Base-by-base conservation (phyloP, 768 basidiomycete genomes). In the Leccinum fibrillosum region DNA sequence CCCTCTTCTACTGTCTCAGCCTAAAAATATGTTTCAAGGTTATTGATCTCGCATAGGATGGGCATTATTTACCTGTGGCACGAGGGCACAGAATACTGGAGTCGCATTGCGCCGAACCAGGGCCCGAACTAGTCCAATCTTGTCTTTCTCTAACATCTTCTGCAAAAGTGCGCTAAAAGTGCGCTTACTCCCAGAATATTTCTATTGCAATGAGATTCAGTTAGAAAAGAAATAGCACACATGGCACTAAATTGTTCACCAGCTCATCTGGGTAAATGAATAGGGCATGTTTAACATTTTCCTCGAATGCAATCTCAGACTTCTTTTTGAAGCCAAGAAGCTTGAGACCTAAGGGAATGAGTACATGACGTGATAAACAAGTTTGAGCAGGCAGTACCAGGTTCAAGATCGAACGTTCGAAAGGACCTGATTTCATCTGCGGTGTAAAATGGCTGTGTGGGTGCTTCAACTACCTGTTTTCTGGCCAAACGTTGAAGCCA, bases 241-340 rank as follows among this genome's bases (percentile, higher is more conserved):
- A 15, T 12, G 17, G 25, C 5, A 1, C 32, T 21, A 23, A 42
- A 30, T 32, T 5, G 71, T 81, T 55, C 61, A 93, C 96, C 74
- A 83, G 75, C 70, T 99, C 97, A 66, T 95, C 88, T 0, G 97
- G 97, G 70, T 93, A 92, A 55, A 98, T 83, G 70, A 98, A 98
- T 49, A 84, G 73, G 0, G 94, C 88, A 73, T 98, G 94, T 67
- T 93, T 96, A 67, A 97, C 73, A 63, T 95, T 96, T 68, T 98
- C 92, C 69, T 94, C 90, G 63, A 95, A 90, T 2, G 75, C 74
- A 1, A 98, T 79, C 62, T 88, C 80, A 5, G 72, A 72, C 12
- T 80, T 80, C 54, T 88, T 79, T 69, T 94, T 94, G 78, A 98
- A 98, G 5, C 97, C 97, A 26, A 99, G 84, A 5, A 99, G 84